Base-by-base conservation (phyloP, 2,329 filamentous ascomycete genomes). In the Calonectria crousiana region DNA sequence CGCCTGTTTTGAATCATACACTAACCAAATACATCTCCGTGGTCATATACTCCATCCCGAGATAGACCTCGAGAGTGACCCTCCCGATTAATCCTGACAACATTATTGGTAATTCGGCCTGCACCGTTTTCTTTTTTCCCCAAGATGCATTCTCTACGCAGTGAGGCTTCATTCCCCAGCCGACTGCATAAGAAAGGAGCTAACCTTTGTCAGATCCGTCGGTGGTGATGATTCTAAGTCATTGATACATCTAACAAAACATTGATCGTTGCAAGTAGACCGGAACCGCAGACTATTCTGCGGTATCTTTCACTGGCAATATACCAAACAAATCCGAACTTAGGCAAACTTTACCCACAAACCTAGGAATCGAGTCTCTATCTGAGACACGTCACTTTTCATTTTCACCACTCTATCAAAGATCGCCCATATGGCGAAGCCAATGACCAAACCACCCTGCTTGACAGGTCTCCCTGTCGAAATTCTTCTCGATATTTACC, bases 401-500 rank as follows among this genome's bases (percentile, higher is more conserved):
- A 56, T 26, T 44, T 32, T 47, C 13, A 49, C n/a, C 26, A 30
- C 20, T 9, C 36, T n/a, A 30, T 16, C 20, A 28, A 52, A 53
- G 32, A 36, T 11, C 28, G 32, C 32, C 38, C 72, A 26, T 9
- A 82, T 83, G 81, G 73, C 77, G 10, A 44, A 65, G 8, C 60
- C 66, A 47, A 53, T 67, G n/a, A 69, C 69, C 49, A 75, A 74
- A 53, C 26, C 66, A 2, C 74, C 75, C 30, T 74, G 71, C 49
- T 77, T 86, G 26, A 74, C 81, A 58, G 77, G 77, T 53, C 73
- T 88, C 60, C 88, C 89, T 0, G 81, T 85, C 4, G 89, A 91
- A 77, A 84, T 89, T 23, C 78, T 89, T 3, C 80, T 90, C 14
- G 86, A 88, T 26, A 86, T 90, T 30, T 88, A 88, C 76, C 85